Evolutionary conservation across 805 yeast genomes (phyloP).

Genomic region (Saturnispora dispora): DNA sequence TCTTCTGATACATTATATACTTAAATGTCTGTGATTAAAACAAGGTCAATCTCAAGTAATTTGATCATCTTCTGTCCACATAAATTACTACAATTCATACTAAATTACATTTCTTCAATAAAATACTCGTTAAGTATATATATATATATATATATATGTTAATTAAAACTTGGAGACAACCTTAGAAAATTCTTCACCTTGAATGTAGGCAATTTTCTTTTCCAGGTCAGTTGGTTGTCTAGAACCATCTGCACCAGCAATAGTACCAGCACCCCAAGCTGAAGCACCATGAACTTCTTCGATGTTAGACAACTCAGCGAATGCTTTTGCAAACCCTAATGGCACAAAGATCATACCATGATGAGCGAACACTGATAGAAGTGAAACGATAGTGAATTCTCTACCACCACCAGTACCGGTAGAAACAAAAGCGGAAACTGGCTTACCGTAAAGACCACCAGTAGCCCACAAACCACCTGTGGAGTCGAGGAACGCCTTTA

Average conservation of each 20-base stretch:
- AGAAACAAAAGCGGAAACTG: constrained; percentile 63
- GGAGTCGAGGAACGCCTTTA: constrained; percentile 66
- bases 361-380: constrained; percentile 58
- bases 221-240: constrained; percentile 59
- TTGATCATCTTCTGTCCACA: too few relatives aligned
- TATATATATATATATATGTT: not conserved
- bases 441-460: constrained; percentile 67
- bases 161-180: constrained; percentile 23
- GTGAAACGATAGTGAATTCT: constrained; percentile 59
- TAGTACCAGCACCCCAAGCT: constrained; percentile 81
- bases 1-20: too few relatives aligned
- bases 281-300: constrained; percentile 72
- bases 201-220: constrained; percentile 50
- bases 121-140: not conserved
- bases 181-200: constrained; percentile 58
- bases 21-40: too few relatives aligned
- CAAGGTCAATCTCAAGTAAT: too few relatives aligned
- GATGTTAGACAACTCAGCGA: constrained; percentile 44
- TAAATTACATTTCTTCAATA: not conserved
- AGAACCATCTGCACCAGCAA: constrained; percentile 71
- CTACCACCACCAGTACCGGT: constrained; percentile 85
- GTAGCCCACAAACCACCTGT: constrained; percentile 75
- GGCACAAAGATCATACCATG: constrained; percentile 80
- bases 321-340: constrained; percentile 56
- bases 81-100: too few relatives aligned